A percentile compares a stretch with the other conserved stretches of the same genome.
phyloP scores from a whole-genome alignment of 257 asterid genomes.

The Buddleja alternifolia region DNA sequence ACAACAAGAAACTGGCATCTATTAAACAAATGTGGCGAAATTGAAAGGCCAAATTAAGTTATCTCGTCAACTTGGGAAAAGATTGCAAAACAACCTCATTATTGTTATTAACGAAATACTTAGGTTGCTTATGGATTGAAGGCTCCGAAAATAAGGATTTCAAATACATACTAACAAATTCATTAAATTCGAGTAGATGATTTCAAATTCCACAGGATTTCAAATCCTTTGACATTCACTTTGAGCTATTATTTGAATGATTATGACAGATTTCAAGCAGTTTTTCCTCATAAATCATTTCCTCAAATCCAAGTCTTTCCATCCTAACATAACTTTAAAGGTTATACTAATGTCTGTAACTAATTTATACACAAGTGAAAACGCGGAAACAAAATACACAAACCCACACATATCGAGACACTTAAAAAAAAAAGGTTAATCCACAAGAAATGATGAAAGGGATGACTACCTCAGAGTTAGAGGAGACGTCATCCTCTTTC shows the following conservation, averaged over 20 bases:
- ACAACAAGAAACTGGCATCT: neutral
- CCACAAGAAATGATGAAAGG: neutral
- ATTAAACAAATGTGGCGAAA: neutral
- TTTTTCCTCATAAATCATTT: too few species aligned
- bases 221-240: neutral
- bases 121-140: too few species aligned
- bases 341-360: neutral
- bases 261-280: neutral
- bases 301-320: neutral
- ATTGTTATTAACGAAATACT: neutral
- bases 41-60: neutral
- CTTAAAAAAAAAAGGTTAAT: neutral
- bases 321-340: neutral
- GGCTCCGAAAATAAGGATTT: too few species aligned
- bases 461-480: slow-evolving; percentile 56
- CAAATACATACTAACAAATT: neutral
- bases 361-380: neutral
- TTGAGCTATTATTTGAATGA: neutral
- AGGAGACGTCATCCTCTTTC: slow-evolving; percentile 46
- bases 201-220: neutral
- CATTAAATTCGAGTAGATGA: neutral
- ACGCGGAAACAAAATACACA: slow-evolving; percentile 7
- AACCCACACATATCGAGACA: neutral
- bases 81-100: neutral
- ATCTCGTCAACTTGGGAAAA: neutral